These are phyloP conservation scores for Taiozyma sp. DNA, from an alignment of 1,139 yeast species.

Conservation along the genomic window DNA sequence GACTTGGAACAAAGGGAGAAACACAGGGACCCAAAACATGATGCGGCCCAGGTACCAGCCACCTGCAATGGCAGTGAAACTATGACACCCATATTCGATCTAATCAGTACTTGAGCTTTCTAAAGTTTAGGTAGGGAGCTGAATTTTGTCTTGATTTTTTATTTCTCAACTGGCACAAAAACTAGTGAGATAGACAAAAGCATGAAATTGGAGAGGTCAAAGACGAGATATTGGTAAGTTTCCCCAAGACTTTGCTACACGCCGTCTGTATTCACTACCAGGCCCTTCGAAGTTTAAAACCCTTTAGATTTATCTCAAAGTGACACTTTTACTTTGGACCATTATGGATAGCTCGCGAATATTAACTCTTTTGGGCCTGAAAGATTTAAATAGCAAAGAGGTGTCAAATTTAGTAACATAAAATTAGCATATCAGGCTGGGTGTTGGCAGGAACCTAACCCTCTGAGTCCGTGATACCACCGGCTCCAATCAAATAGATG, in stretches of 20 bases:
- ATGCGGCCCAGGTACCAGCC: slow-evolving; percentile 67
- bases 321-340: too few relatives aligned
- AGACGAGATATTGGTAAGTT: too few relatives aligned
- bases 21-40: slow-evolving; percentile 83
- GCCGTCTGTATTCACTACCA: too few relatives aligned
- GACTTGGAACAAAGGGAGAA: slow-evolving; percentile 63
- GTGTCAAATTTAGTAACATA: too few relatives aligned
- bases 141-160: not conserved
- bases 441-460: slow-evolving; percentile 1
- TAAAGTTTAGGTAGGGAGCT: not conserved
- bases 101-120: not conserved
- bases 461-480: slow-evolving; percentile 47
- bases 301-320: too few relatives aligned
- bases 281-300: too few relatives aligned
- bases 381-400: not conserved
- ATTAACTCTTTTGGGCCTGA: too few relatives aligned
- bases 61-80: slow-evolving; percentile 58
- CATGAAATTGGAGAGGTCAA: not conserved
- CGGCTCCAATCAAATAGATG: slow-evolving; percentile 47
- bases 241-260: too few relatives aligned
- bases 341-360: not conserved
- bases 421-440: not conserved
- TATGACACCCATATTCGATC: slow-evolving; percentile 71
- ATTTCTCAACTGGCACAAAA: not conserved
- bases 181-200: not conserved